These are phyloP conservation scores for Globisporangium polare DNA, from an alignment of 352 stramenopile genomes.

Conservation along the genomic window DNA sequence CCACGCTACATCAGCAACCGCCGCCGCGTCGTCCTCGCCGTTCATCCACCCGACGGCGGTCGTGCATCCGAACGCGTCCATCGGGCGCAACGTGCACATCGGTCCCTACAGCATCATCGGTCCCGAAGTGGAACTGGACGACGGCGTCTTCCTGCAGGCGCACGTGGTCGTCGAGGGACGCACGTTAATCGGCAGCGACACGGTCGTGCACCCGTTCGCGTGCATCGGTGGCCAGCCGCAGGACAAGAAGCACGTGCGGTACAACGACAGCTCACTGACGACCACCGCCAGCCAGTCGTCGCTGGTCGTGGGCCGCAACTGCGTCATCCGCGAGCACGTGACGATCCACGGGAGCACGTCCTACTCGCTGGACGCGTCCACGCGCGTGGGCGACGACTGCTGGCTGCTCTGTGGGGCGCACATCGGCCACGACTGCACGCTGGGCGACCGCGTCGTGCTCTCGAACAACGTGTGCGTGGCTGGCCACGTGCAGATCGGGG, in stretches of 20 bases:
- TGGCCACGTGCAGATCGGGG: slow-evolving; percentile 72
- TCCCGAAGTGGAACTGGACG: slow-evolving; percentile 61
- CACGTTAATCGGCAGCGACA: slow-evolving; percentile 51
- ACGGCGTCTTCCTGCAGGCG: slow-evolving; percentile 57
- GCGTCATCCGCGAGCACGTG: slow-evolving; percentile 78
- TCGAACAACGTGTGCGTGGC: slow-evolving; percentile 83
- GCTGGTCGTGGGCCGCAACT: slow-evolving; percentile 60
- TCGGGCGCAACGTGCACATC: slow-evolving; percentile 59
- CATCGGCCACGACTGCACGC: slow-evolving; percentile 62
- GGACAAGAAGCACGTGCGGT: slow-evolving; percentile 70
- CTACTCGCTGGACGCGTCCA: slow-evolving; percentile 46
- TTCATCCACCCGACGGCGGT: slow-evolving; percentile 65
- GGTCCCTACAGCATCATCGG: slow-evolving; percentile 73
- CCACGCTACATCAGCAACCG: not conserved
- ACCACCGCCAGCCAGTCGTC: slow-evolving; percentile 7
- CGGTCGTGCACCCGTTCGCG: slow-evolving; percentile 66
- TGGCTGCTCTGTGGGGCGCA: slow-evolving; percentile 77
- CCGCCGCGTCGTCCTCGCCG: slow-evolving; percentile 2
- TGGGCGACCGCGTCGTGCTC: slow-evolving; percentile 67
- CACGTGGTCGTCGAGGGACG: slow-evolving; percentile 76
- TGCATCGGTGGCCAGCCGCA: slow-evolving; percentile 72
- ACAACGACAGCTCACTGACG: not conserved
- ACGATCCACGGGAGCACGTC: slow-evolving; percentile 80
- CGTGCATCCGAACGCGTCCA: slow-evolving; percentile 53
- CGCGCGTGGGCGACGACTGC: slow-evolving; percentile 66